Conservation (phyloP, 768 basidiomycete species). For the Naganishia onofrii region DNA sequence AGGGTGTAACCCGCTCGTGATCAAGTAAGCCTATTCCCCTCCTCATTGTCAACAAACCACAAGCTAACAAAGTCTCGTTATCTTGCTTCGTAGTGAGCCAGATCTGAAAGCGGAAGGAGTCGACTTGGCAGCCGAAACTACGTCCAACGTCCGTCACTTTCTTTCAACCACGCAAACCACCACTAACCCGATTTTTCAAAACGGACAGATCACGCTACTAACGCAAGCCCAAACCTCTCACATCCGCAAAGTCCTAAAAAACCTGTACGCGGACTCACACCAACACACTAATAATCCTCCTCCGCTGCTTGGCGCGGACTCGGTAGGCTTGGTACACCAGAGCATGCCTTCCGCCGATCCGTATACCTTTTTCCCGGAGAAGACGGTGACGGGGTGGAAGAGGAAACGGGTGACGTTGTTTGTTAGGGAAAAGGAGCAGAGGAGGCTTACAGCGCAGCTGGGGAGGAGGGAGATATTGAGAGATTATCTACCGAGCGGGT, state of each 20-base stretch:
- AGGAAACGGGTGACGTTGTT: slow-evolving; percentile 4
- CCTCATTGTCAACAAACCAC: too few relatives aligned
- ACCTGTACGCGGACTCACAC: slow-evolving; percentile 7
- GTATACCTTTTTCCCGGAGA: slow-evolving; percentile 11
- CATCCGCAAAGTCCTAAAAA: not conserved
- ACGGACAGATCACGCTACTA: slow-evolving; percentile 10
- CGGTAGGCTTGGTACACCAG: not conserved
- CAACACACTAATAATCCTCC: not conserved
- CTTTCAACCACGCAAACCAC: not conserved
- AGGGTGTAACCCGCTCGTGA: slow-evolving; percentile 12
- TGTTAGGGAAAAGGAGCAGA: not conserved
- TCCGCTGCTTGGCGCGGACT: not conserved
- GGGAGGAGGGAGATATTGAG: not conserved
- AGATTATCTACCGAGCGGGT: slow-evolving; percentile 14
- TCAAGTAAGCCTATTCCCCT: not conserved
- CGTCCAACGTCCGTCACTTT: slow-evolving; percentile 2
- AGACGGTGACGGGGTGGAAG: slow-evolving; percentile 1
- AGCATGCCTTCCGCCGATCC: slow-evolving; percentile 2
- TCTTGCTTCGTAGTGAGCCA: not conserved
- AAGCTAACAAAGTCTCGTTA: too few relatives aligned
- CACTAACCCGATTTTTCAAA: not conserved
- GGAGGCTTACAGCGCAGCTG: not conserved
- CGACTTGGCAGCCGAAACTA: slow-evolving; percentile 1
- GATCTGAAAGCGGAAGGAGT: not conserved
- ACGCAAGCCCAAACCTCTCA: not conserved